Base-by-base conservation (phyloP, 768 basidiomycete genomes). In the Royoungia palumana region DNA sequence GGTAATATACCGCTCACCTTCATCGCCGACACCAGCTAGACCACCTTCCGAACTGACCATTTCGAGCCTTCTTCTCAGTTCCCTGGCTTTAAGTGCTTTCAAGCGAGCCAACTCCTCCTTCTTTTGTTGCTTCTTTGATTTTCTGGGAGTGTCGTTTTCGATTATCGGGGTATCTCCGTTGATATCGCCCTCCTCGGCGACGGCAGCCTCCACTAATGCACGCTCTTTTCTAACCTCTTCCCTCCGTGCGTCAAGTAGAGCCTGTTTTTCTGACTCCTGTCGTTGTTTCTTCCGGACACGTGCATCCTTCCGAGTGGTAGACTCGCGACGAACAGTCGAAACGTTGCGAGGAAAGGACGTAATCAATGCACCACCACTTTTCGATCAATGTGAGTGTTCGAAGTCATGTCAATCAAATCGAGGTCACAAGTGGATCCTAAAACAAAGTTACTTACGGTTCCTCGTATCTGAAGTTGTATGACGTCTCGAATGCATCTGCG, bases 381-480 rank as follows among this genome's bases (percentile, higher is more conserved):
- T 20, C 22, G n/a, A 37, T 35, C 20, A 17, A 35, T 10, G 36
- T 30, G 27, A 46, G 47, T 21, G 28, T 35, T 20, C 34, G 16
- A 37, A 43, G 36, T 32, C 27, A 32, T 5, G 6, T 6, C 2
- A 30, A 30, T 30, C 25, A 6, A 12, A 11, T 30, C 30, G 32
- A 14, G 7, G 8, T 14, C 24, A 22, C 12, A n/a, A n/a, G n/a
- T 1, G 14, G 6, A 14, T 27, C 8, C 20, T 35, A 10, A 46
- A 17, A 34, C n/a, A 1, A 16, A 56, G 28, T 7, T 16, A 83
- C 92, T 60, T 60, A 92, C 82, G 90, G 88, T 68, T 99, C 95
- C 67, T 99, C 95, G 65, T 92, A 99, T 45, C 96, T 83, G 72
- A 96, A 96, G 68, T 98, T 98, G 71, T 97, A 99, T 14, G 88